Conservation (phyloP, 2,329 filamentous ascomycete species). For the Cercospora zeae-maydis region DNA sequence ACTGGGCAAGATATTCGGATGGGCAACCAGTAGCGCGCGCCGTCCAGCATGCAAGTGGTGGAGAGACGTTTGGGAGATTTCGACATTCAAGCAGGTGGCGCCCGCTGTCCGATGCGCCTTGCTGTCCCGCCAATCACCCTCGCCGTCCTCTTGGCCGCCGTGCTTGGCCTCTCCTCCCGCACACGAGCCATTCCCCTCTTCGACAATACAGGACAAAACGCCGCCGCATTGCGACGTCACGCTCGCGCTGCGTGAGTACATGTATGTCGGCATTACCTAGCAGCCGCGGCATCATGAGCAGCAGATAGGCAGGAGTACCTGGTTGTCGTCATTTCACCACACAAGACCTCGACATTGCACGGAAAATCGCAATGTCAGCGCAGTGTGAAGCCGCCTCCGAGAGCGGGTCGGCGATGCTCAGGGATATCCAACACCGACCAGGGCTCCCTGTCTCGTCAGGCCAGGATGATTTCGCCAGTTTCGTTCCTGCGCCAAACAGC, state of each 20-base stretch:
- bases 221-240: neutral
- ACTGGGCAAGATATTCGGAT: neutral
- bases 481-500: neutral
- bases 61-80: conserved; percentile 10
- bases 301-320: neutral
- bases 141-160: neutral
- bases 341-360: neutral
- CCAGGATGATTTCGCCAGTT: conserved; percentile 4
- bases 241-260: neutral
- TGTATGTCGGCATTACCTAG: neutral
- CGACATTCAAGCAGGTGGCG: conserved; percentile 6
- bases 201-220: conserved; percentile 8
- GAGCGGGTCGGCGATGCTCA: neutral
- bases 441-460: neutral
- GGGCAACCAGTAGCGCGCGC: neutral
- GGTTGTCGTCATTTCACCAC: neutral
- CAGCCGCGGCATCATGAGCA: neutral
- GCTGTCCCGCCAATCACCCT: neutral
- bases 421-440: conserved; percentile 4
- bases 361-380: conserved; percentile 1
- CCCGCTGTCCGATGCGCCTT: neutral
- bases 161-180: neutral
- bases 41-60: conserved; percentile 1
- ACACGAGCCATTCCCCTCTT: neutral
- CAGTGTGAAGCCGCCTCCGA: neutral